phyloP scores from a whole-genome alignment of 768 basidiomycete genomes.

The Neoboletus magnificus region DNA sequence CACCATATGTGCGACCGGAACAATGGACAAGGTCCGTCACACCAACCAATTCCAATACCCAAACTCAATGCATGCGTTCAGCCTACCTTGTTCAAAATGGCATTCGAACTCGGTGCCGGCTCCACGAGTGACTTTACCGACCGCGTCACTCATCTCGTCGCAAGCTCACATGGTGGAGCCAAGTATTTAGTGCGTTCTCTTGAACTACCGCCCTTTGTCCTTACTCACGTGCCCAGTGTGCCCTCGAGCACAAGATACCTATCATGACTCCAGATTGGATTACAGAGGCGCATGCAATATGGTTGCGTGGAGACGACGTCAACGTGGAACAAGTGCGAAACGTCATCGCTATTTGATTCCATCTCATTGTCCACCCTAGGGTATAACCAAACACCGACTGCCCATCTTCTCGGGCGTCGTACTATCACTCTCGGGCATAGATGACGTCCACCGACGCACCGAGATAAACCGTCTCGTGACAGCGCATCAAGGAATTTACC shows the following conservation, averaged over 20 bases:
- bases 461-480: conserved; percentile 62
- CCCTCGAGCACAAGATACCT: conserved; percentile 74
- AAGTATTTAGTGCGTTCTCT: conserved; percentile 67
- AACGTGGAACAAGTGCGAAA: conserved; percentile 55
- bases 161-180: conserved; percentile 72
- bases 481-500: conserved; percentile 61
- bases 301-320: conserved; percentile 80
- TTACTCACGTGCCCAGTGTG: conserved; percentile 53
- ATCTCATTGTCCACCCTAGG: conserved; percentile 39
- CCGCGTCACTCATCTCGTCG: conserved; percentile 84
- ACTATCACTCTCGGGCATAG: conserved; percentile 74
- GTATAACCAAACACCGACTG: conserved; percentile 56
- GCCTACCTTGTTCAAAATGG: conserved; percentile 72
- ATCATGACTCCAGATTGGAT: conserved; percentile 82
- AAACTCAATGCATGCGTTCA: conserved; percentile 26
- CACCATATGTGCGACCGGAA: conserved; percentile 71
- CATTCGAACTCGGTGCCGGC: conserved; percentile 75
- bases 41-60: conserved; percentile 2
- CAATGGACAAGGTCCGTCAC: conserved; percentile 67
- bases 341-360: background rate
- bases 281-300: conserved; percentile 60
- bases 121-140: conserved; percentile 74
- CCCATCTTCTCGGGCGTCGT: conserved; percentile 69
- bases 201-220: background rate
- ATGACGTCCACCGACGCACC: conserved; percentile 55